Evolutionary conservation across 306 rosid species (phyloP).

Genomic region (Prunus salicina): DNA sequence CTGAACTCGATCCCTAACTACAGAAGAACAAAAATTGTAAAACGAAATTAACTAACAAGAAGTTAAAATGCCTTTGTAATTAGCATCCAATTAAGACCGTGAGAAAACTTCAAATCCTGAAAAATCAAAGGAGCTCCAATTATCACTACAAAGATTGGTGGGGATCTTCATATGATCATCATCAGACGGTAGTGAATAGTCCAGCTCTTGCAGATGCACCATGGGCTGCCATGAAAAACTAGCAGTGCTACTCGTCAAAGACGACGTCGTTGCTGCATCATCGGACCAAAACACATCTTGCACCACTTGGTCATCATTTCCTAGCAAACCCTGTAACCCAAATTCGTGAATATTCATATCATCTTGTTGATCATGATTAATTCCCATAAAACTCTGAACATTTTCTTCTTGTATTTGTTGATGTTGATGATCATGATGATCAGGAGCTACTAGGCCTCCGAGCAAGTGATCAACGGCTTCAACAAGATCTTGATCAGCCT

Average conservation of each 20-base stretch:
- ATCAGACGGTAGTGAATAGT: constrained; percentile 29
- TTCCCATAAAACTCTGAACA: background rate
- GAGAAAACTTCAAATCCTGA: constrained; percentile 48
- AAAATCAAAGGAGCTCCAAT: constrained; percentile 63
- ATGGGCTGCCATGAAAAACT: constrained; percentile 35
- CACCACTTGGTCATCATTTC: constrained; percentile 11
- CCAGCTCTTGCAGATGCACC: constrained; percentile 41
- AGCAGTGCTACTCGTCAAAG: background rate
- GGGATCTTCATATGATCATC: constrained; percentile 28
- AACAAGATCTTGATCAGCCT: background rate
- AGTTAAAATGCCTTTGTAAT: background rate
- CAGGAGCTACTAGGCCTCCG: background rate
- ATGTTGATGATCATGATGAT: background rate
- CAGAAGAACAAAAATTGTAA: background rate
- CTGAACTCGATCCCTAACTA: background rate
- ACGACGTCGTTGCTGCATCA: constrained; percentile 1
- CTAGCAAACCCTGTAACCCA: constrained; percentile 39
- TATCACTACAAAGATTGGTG: constrained; percentile 27
- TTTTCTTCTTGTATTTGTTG: constrained; percentile 6
- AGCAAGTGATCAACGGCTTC: constrained; percentile 3
- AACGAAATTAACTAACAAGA: background rate
- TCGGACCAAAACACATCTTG: constrained; percentile 23
- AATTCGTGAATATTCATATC: constrained; percentile 31
- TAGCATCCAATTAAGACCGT: constrained; percentile 22
- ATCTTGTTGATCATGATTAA: background rate